phyloP scores from a whole-genome alignment of 257 asterid species.

The Solanum chaucha region DNA sequence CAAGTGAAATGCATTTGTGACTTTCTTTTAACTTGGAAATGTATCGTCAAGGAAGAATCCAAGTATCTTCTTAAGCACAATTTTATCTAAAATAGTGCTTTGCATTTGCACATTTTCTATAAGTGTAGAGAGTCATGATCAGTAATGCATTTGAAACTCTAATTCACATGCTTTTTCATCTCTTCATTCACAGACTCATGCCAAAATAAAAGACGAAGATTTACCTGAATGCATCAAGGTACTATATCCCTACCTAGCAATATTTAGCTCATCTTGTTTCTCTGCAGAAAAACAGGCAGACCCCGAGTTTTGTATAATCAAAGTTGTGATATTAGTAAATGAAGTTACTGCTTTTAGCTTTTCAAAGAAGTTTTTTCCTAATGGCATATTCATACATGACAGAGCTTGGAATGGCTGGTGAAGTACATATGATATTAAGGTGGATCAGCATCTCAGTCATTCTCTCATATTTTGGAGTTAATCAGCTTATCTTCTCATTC shows the following conservation, averaged over 20 bases:
- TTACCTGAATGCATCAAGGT: slow-evolving; percentile 88
- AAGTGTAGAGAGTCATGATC: not conserved
- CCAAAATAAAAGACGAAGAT: slow-evolving; percentile 41
- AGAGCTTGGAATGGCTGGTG: slow-evolving; percentile 90
- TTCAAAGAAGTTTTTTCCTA: not conserved
- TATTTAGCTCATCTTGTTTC: not conserved
- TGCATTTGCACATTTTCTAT: not conserved
- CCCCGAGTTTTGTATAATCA: not conserved
- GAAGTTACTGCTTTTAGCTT: not conserved
- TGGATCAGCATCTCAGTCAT: slow-evolving; percentile 1
- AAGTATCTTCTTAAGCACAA: not conserved
- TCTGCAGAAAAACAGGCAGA: not conserved
- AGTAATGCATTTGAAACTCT: not conserved
- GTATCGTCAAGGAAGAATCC: not conserved
- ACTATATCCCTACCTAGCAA: slow-evolving; percentile 4
- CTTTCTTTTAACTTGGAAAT: not conserved
- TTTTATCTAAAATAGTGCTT: not conserved
- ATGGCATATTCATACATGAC: slow-evolving; percentile 22
- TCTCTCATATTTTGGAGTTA: not conserved
- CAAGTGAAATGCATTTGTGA: not conserved
- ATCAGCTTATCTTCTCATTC: not conserved
- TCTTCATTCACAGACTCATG: slow-evolving; percentile 47
- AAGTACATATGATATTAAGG: slow-evolving; percentile 40
- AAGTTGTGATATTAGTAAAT: not conserved
- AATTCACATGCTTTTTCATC: slow-evolving; percentile 8